Evolutionary conservation across 805 yeast species (phyloP), one percentile per base, ranked within the genome.

Genomic region (Lipomyces anomalus): DNA sequence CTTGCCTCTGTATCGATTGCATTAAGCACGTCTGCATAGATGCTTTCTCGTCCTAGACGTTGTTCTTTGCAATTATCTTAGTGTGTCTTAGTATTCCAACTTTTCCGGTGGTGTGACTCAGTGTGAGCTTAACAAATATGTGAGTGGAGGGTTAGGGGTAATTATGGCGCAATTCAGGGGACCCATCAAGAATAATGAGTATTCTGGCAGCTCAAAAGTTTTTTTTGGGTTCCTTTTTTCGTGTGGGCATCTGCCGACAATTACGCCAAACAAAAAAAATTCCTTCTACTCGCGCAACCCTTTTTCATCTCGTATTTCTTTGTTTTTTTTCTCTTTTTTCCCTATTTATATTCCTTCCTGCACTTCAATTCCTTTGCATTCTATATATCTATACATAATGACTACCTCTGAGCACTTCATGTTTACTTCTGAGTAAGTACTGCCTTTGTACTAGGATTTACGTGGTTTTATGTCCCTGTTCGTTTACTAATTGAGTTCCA

Each of bases 371-470:
- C 34, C 23, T 20, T 23, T 40, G n/a, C 44, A 7, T 20, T 9
- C 35, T 33, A 26, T 26, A n/a, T n/a, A n/a, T n/a, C n/a, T n/a
- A n/a, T n/a, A 17, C 9, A 63, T 57, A 61, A 61, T 63, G 54
- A 59, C 62, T 43, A 59, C 58, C 42, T 46, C 61, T 54, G 70
- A 66, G 41, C 69, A 71, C 46, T 79, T 79, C 63, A 70, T 79
- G 57, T 79, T 79, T 65, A 79, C 84, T 44, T 79, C 84, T 55
- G 84, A 79, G 70, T 74, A 50, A 29, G 63, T 55, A 22, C 30
- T 7, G 16, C 17, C 23, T n/a, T 11, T 22, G 23, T 13, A 22
- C 28, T 30, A 24, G 9, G 11, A 5, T 26, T 20, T 16, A 28
- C 26, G 26, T 22, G 11, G 33, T 22, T 17, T 38, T 22, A 26